Evolutionary conservation across 2,329 filamentous ascomycete genomes (phyloP).

Genomic region (Torrubiella hemipterigena): DNA sequence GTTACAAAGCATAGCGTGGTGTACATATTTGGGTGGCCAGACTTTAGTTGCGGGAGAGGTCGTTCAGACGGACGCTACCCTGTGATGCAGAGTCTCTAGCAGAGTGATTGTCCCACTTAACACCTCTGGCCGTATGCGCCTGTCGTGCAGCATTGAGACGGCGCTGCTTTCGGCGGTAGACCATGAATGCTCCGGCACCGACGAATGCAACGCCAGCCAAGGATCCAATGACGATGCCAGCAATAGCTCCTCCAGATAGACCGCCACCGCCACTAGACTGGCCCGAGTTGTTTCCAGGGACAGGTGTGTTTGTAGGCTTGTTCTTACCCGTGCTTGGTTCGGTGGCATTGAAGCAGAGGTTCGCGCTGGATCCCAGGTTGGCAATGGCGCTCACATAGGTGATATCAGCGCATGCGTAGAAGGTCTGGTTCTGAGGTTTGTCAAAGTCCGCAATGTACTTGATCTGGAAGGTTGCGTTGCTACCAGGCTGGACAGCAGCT

Average conservation of each 20-base stretch:
- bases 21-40: too few species aligned
- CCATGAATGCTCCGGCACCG: conserved; percentile 45
- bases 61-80: conserved; percentile 5
- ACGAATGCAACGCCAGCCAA: conserved; percentile 51
- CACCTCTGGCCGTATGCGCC: conserved; percentile 12
- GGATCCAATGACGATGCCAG: conserved; percentile 62
- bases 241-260: conserved; percentile 58
- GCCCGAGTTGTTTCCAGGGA: conserved; percentile 11
- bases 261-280: conserved; percentile 15
- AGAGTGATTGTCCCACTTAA: conserved; percentile 12
- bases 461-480: conserved; percentile 36
- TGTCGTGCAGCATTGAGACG: conserved; percentile 11
- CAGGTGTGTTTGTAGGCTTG: conserved; percentile 8
- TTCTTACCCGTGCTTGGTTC: conserved; percentile 12
- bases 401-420: conserved; percentile 38
- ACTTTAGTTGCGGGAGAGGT: too few species aligned
- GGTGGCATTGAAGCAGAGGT: conserved; percentile 34
- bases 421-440: conserved; percentile 28
- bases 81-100: conserved; percentile 10
- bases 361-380: conserved; percentile 16
- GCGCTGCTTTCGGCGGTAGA: conserved; percentile 25
- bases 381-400: conserved; percentile 22
- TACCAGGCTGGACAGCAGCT: conserved; percentile 21
- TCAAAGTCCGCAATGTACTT: conserved; percentile 32
- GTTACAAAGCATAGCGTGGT: not conserved